phyloP scores from a whole-genome alignment of 257 asterid species.

The Linderniella brevidens region DNA sequence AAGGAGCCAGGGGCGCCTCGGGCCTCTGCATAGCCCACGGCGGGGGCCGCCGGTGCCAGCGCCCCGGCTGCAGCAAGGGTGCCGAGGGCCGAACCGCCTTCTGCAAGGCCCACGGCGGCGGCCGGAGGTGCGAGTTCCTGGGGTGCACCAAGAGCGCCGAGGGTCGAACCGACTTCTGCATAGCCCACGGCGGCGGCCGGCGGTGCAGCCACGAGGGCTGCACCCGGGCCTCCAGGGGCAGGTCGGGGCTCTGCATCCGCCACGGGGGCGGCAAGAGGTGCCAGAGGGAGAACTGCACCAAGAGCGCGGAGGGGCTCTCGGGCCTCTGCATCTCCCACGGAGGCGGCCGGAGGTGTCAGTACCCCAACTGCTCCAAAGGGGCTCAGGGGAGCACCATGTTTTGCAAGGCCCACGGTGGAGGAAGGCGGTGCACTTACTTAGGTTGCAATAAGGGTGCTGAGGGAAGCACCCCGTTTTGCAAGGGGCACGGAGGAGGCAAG shows the following conservation, averaged over 20 bases:
- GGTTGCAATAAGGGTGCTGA: slow-evolving; percentile 86
- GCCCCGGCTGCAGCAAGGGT: slow-evolving; percentile 70
- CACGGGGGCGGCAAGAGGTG: slow-evolving; percentile 98
- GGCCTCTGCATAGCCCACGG: slow-evolving; percentile 92
- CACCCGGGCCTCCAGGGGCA: slow-evolving; percentile 75
- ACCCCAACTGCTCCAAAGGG: slow-evolving; percentile 51
- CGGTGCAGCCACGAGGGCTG: slow-evolving; percentile 70
- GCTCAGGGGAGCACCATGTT: slow-evolving; percentile 89
- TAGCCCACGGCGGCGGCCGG: slow-evolving; percentile 92
- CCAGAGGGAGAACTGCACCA: slow-evolving; percentile 60
- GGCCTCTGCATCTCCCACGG: slow-evolving; percentile 97
- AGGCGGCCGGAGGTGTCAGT: slow-evolving; percentile 85
- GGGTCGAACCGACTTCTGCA: slow-evolving; percentile 82
- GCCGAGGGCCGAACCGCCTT: slow-evolving; percentile 95
- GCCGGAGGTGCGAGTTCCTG: slow-evolving; percentile 67
- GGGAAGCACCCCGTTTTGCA: slow-evolving; percentile 86
- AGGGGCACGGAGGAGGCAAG: slow-evolving; percentile 95
- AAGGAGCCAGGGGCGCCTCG: slow-evolving; percentile 95
- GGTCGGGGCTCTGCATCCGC: slow-evolving; percentile 81
- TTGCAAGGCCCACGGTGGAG: slow-evolving; percentile 94
- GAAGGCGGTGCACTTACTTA: slow-evolving; percentile 52
- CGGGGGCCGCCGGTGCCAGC: slow-evolving; percentile 92
- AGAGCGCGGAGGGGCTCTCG: slow-evolving; percentile 89
- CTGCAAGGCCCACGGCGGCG: slow-evolving; percentile 98
- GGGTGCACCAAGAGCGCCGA: slow-evolving; percentile 96